Base-by-base conservation (phyloP, 129 eudicot genomes). In the Oenanthe sinensis region DNA sequence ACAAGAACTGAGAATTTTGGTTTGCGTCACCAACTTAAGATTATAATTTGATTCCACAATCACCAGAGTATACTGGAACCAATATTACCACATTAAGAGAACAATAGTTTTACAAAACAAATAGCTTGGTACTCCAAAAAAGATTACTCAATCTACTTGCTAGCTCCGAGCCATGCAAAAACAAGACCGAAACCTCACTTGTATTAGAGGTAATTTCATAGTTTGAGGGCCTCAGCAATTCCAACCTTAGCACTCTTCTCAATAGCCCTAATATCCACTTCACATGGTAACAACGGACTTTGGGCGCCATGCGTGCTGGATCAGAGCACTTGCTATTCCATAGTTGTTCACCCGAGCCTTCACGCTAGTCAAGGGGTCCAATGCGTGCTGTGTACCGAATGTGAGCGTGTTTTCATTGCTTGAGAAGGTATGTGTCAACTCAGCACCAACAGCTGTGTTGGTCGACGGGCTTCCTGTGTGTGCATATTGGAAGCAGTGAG, bases 211-310 rank as follows among this genome's bases (percentile, higher is more conserved):
- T 28, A 8, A 28, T 65, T 24, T 73, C 20, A 73, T 24, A 39
- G 76, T 55, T 79, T 69, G n/a, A 79, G 67, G 24, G 77, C 82
- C 70, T 69, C 13, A 48, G 82, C 77, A 39, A 79, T 60, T 48
- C 77, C 82, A 48, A 79, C 74, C 82, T 79, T 79, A 8, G 82
- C 82, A 70, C 82, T 79, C 73, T 79, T 79, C 46, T 79, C 82
- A 45, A 79, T 69, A 16, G 82, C 82, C 77, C 39, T 68, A 36
- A 68, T 69, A 73, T 79, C 82, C 30, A 79, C 82, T 55, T 46
- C 82, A 3, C 82, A 79, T 48, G 8, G 82, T 79, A 44, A 69
- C 22, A 47, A 79, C 49, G 30, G 77, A 68, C 44, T 79, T 47
- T 20, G 82, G 82, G 37, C 82, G 82, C 82, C 76, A 79, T 12